phyloP scores from a whole-genome alignment of 2,329 filamentous ascomycete species.

The Leptographium procerum region DNA sequence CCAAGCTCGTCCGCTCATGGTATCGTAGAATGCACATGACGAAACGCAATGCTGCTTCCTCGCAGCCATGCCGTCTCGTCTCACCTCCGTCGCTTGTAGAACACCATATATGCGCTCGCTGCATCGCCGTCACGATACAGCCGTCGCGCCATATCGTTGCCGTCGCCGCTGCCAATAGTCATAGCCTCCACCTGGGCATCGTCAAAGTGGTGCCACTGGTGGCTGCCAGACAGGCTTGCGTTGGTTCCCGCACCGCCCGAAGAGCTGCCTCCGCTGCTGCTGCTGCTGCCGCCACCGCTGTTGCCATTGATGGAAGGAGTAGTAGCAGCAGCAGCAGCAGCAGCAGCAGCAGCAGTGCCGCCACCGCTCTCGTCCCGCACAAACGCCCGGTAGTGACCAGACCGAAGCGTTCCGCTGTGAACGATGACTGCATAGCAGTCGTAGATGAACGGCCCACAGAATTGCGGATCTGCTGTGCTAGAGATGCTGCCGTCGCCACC shows the following conservation, averaged over 20 bases:
- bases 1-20: neutral
- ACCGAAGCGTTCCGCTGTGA: constrained; percentile 58
- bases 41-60: neutral
- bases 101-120: constrained; percentile 14
- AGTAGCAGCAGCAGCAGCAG: neutral
- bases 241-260: no score
- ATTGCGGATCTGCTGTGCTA: constrained; percentile 12
- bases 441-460: constrained; percentile 55
- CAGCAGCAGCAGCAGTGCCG: constrained; percentile 7
- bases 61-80: neutral
- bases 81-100: constrained; percentile 11
- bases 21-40: neutral
- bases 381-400: constrained; percentile 72
- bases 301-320: constrained; percentile 17
- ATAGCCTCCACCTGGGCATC: constrained; percentile 22
- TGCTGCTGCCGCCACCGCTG: neutral
- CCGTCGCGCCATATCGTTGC: constrained; percentile 12
- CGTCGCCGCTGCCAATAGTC: constrained; percentile 13
- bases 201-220: constrained; percentile 38
- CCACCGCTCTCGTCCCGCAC: constrained; percentile 43
- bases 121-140: constrained; percentile 12
- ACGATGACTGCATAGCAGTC: constrained; percentile 78
- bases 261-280: neutral
- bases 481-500: neutral
- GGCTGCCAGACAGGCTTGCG: neutral